Evolutionary conservation across 2,329 filamentous ascomycete species (phyloP).

Genomic region (Xylaria sp.): DNA sequence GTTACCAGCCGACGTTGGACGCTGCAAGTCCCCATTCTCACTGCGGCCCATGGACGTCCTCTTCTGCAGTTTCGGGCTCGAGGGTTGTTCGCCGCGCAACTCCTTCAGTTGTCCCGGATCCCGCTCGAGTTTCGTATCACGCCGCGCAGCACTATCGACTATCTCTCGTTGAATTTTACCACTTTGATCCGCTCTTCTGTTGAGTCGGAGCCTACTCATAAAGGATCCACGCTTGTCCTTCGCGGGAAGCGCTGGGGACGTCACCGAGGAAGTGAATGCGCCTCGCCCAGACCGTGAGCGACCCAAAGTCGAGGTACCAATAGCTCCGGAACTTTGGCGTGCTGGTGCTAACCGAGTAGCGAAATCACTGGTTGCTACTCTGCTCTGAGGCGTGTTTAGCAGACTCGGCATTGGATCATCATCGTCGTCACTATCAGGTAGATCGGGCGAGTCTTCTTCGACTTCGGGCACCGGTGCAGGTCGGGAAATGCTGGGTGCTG

Average conservation of each 20-base stretch:
- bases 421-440: slow-evolving; percentile 66
- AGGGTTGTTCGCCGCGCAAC: slow-evolving; percentile 53
- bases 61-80: slow-evolving; percentile 60
- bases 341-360: slow-evolving; percentile 29
- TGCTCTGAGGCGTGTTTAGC: slow-evolving; percentile 43
- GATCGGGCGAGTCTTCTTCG: slow-evolving; percentile 64
- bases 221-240: slow-evolving; percentile 60
- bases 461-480: slow-evolving; percentile 66
- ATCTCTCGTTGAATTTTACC: slow-evolving; percentile 66
- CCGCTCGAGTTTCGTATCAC: slow-evolving; percentile 71
- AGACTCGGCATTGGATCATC: slow-evolving; percentile 53
- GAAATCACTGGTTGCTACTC: slow-evolving; percentile 33
- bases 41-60: slow-evolving; percentile 52
- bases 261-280: slow-evolving; percentile 35
- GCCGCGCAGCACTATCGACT: slow-evolving; percentile 68
- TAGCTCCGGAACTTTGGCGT: slow-evolving; percentile 43
- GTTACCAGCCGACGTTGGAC: slow-evolving; percentile 49
- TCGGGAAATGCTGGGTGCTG: slow-evolving; percentile 60
- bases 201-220: slow-evolving; percentile 71
- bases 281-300: slow-evolving; percentile 46
- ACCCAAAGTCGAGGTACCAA: slow-evolving; percentile 47
- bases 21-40: slow-evolving; percentile 62
- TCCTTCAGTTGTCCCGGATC: slow-evolving; percentile 63
- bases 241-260: slow-evolving; percentile 44
- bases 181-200: slow-evolving; percentile 62